phyloP scores from a whole-genome alignment of 1,139 yeast species.

The Petasospora rhodanensis region DNA sequence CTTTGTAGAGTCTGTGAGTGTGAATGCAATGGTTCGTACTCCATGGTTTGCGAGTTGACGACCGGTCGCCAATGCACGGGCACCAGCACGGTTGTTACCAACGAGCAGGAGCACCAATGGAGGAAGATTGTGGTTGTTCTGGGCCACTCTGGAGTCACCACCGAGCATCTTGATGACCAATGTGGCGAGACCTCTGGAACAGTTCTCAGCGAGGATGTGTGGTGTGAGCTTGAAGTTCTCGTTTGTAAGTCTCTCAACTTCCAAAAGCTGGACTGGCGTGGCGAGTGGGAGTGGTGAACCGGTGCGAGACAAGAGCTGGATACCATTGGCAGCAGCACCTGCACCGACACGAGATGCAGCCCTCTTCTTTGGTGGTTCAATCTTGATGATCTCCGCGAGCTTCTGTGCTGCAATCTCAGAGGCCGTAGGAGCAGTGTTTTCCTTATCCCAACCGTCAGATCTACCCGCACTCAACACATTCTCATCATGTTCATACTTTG shows the following conservation, averaged over 20 bases:
- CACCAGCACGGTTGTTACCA: slow-evolving; percentile 73
- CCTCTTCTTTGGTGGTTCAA: slow-evolving; percentile 10
- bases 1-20: slow-evolving; percentile 35
- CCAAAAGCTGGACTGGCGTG: slow-evolving; percentile 78
- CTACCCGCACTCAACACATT: slow-evolving; percentile 54
- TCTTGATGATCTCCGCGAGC: too few species aligned
- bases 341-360: slow-evolving; percentile 11
- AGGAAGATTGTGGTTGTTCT: slow-evolving; percentile 67
- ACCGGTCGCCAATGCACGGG: slow-evolving; percentile 73
- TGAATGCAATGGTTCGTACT: slow-evolving; percentile 58
- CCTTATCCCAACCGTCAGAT: slow-evolving; percentile 25
- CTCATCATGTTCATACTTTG: slow-evolving; percentile 60
- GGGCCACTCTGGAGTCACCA: slow-evolving; percentile 57
- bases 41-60: slow-evolving; percentile 77
- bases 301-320: slow-evolving; percentile 14
- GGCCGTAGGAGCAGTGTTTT: too few species aligned
- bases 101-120: slow-evolving; percentile 70
- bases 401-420: too few species aligned
- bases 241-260: slow-evolving; percentile 59
- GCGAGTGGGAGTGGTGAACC: slow-evolving; percentile 49
- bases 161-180: slow-evolving; percentile 62
- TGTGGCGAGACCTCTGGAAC: slow-evolving; percentile 63
- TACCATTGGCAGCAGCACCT: neutral
- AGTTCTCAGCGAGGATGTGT: slow-evolving; percentile 56
- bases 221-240: slow-evolving; percentile 51